A percentile compares a stretch with the other conserved stretches of the same genome.
phyloP scores from a whole-genome alignment of 305 asterid species.

The Fraxinus floribunda region DNA sequence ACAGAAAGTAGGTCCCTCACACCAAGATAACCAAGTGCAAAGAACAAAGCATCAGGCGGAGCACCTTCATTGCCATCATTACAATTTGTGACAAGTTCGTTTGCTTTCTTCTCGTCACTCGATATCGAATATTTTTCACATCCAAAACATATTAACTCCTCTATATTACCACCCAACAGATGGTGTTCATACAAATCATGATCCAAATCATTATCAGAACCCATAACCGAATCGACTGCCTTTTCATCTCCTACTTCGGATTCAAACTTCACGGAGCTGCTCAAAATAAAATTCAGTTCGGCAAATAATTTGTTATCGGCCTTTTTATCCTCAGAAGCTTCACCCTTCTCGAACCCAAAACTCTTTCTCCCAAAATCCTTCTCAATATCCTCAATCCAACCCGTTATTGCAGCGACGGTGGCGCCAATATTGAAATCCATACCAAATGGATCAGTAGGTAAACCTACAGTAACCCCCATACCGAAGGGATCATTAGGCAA shows the following conservation, averaged over 20 bases:
- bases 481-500: slow-evolving; percentile 49
- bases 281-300: slow-evolving; percentile 41
- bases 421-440: slow-evolving; percentile 47
- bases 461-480: slow-evolving; percentile 31
- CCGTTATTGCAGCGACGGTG: slow-evolving; percentile 41
- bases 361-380: slow-evolving; percentile 38
- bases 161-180: slow-evolving; percentile 28
- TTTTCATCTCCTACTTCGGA: slow-evolving; percentile 33
- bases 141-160: slow-evolving; percentile 46
- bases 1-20: slow-evolving; percentile 61
- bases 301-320: slow-evolving; percentile 33
- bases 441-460: slow-evolving; percentile 70
- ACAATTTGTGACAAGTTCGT: slow-evolving; percentile 20
- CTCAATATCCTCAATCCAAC: slow-evolving; percentile 39
- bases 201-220: slow-evolving; percentile 3
- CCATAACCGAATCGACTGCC: slow-evolving; percentile 14
- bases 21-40: slow-evolving; percentile 57
- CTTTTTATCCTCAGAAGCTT: slow-evolving; percentile 26
- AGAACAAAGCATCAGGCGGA: slow-evolving; percentile 54
- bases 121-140: slow-evolving; percentile 39
- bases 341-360: slow-evolving; percentile 37
- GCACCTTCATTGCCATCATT: slow-evolving; percentile 36
- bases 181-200: slow-evolving; percentile 27
- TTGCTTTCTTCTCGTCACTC: background rate
- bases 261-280: slow-evolving; percentile 33